These are phyloP conservation scores for Penicillium ochrochloron DNA, from an alignment of 495 filamentous ascomycete genomes.

Conservation along the genomic window DNA sequence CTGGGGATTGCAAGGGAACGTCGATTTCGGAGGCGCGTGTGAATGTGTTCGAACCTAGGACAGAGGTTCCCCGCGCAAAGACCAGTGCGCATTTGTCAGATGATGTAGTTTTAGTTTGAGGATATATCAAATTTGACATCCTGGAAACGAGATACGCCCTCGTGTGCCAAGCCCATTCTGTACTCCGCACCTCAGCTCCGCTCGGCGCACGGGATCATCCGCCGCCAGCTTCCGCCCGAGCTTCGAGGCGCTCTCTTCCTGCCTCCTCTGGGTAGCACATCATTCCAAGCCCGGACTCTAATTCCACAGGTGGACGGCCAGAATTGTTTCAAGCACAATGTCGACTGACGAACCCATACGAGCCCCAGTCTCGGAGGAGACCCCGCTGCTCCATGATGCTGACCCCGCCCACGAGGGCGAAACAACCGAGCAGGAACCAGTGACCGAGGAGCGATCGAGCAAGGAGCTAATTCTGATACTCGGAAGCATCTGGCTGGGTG, in stretches of 20 bases:
- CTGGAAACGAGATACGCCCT: too few species aligned
- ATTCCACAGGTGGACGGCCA: neutral
- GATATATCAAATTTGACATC: too few species aligned
- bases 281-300: conserved; percentile 6
- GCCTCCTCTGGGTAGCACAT: conserved; percentile 9
- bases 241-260: neutral
- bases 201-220: conserved; percentile 2
- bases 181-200: neutral
- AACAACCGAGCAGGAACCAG: conserved; percentile 29
- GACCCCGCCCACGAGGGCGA: conserved; percentile 19
- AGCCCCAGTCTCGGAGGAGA: conserved; percentile 42
- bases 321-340: conserved; percentile 17
- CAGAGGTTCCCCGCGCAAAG: conserved; percentile 22
- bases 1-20: conserved; percentile 24
- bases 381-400: conserved; percentile 42
- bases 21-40: conserved; percentile 27
- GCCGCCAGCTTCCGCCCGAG: neutral
- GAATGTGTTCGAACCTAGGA: conserved; percentile 28
- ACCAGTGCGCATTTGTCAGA: conserved; percentile 22
- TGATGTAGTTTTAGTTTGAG: too few species aligned
- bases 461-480: conserved; percentile 50
- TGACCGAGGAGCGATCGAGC: conserved; percentile 45
- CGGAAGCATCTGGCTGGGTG: conserved; percentile 69
- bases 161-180: conserved; percentile 7
- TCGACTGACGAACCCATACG: conserved; percentile 23